Evolutionary conservation across 2,329 filamentous ascomycete genomes (phyloP), one percentile per base, ranked within the genome.

Genomic region (Aspergillus amoenus): DNA sequence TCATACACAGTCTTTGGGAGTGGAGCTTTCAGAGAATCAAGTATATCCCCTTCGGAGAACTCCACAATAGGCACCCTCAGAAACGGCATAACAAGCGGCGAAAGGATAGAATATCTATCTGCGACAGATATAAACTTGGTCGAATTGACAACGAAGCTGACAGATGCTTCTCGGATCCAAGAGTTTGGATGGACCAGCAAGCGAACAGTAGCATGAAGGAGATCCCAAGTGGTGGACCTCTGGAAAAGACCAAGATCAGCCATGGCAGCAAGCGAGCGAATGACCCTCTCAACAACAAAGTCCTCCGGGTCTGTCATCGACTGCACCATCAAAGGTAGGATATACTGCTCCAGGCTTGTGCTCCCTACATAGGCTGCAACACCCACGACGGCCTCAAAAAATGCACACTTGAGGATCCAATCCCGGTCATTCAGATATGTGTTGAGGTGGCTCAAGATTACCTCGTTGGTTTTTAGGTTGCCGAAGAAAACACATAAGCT

Each of bases 361-460:
- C 90, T 92, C 27, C 94, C 94, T 34, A 97, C 84, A 65, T 96
- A 96, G 1, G 90, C 86, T 4, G 93, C 91, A 62, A 99, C 93
- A 3, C 93, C 93, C 15, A 97, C 91, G 24, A 97, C 91, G 0
- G 92, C 91, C 68, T 96, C 93, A 68, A 99, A 97, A 70, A 97
- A 97, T 3, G 93, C 92, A 67, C 92, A 97, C 73, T 96, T 97
- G 32, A 99, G 78, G 72, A 91, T 91, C 94, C 94, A 99, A 71
- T 99, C 93, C 42, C 89, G 86, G 67, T 97, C 94, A 64, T 99
- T 99, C 8, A 99, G 78, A 67, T 99, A 99, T 0, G 94, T 99
- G 69, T 97, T 97, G 27, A 99, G 80, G 76, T 99, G 94, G 32
- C 92, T 96, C 21, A 99, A 79, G 15, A 99, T 87, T n/a, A 99